phyloP scores from a whole-genome alignment of 345 rosid genomes.

The Euclidium syriacum region DNA sequence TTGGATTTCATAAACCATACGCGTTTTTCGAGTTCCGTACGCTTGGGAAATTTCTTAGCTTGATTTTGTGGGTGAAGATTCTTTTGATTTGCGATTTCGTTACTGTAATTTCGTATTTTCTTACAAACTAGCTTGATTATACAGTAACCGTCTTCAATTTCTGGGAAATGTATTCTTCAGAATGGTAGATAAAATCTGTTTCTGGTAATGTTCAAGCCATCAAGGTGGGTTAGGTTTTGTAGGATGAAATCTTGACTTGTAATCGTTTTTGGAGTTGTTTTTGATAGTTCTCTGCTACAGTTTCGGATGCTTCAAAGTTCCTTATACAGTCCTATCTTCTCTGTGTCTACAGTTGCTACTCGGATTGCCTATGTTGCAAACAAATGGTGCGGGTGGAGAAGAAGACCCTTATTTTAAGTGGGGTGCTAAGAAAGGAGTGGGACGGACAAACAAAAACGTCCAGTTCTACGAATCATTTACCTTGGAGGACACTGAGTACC shows the following conservation, averaged over 20 bases:
- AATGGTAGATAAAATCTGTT: not conserved
- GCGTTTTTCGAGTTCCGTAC: no score
- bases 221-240: not conserved
- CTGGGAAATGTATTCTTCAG: not conserved
- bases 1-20: no score
- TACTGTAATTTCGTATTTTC: no score
- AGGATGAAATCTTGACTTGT: not conserved
- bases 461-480: slow-evolving; percentile 40
- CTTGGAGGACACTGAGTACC: slow-evolving; percentile 35
- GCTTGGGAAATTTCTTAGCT: not conserved
- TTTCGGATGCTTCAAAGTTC: not conserved
- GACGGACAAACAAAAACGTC: slow-evolving; percentile 12
- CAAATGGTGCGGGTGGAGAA: not conserved
- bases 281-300: not conserved
- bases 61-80: not conserved
- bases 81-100: no score
- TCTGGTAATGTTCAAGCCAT: not conserved
- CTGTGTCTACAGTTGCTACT: not conserved
- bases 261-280: not conserved
- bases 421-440: slow-evolving; percentile 33
- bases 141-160: not conserved
- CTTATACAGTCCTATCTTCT: not conserved
- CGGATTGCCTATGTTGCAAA: slow-evolving; percentile 23
- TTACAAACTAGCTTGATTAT: not conserved
- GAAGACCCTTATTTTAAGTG: slow-evolving; percentile 28